Percentiles rank a stretch among this genome's conserved stretches.
Conservation (phyloP, 2,329 filamentous ascomycete genomes). For the Coleophoma cylindrospora region DNA sequence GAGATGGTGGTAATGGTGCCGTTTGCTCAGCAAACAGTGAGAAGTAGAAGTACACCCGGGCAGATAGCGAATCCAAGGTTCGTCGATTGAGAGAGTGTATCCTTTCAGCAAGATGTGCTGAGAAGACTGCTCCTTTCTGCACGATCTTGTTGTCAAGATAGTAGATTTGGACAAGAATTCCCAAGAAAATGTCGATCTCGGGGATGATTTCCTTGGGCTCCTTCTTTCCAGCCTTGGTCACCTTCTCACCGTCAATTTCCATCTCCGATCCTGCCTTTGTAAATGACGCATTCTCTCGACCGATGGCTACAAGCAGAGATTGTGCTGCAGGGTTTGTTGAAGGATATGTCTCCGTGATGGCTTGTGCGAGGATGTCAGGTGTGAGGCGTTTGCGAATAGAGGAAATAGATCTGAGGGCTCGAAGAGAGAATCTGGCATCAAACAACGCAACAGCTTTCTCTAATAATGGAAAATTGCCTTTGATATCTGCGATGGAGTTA, state of each 20-base stretch:
- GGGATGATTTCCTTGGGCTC: conserved; percentile 70
- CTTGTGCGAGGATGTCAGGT: conserved; percentile 73
- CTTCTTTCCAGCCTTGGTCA: conserved; percentile 57
- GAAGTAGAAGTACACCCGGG: conserved; percentile 98
- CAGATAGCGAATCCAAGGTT: conserved; percentile 87
- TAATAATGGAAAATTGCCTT: conserved; percentile 85
- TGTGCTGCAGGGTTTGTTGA: conserved; percentile 56
- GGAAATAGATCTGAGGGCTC: conserved; percentile 91
- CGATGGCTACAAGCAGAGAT: conserved; percentile 65
- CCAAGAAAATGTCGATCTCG: conserved; percentile 84
- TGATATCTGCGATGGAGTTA: conserved; percentile 65
- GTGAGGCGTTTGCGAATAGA: conserved; percentile 89
- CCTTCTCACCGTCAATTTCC: conserved; percentile 66
- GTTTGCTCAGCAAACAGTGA: conserved; percentile 92
- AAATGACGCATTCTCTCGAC: conserved; percentile 60
- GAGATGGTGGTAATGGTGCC: conserved; percentile 80
- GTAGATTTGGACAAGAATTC: conserved; percentile 81
- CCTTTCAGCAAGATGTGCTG: conserved; percentile 73
- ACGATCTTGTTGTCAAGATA: conserved; percentile 82
- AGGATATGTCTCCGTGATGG: conserved; percentile 76
- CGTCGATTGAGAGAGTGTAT: conserved; percentile 88
- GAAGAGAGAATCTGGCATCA: conserved; percentile 89
- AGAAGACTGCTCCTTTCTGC: conserved; percentile 79
- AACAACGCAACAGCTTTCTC: conserved; percentile 90
- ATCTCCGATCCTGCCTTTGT: conserved; percentile 59